Base-by-base conservation (phyloP, 441 rosid genomes). In the Gossypium schwendimanii region DNA sequence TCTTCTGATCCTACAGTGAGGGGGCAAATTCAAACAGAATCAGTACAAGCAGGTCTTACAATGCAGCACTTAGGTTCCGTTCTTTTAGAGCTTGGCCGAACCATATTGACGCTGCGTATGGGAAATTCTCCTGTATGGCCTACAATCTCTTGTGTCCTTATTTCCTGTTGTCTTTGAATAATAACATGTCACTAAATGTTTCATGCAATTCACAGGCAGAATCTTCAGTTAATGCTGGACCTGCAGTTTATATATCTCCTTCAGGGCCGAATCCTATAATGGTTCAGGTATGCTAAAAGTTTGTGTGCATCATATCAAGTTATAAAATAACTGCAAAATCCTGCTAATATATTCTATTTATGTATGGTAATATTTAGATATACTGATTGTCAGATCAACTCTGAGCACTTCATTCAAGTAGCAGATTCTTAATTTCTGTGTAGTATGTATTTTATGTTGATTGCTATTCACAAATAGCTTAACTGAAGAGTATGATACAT, bases 21-120 rank as follows among this genome's bases (percentile, higher is more conserved):
- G 87, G 81, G 81, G 45, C 96, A 88, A 79, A 81, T 96, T 74
- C 97, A 91, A 85, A 50, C 91, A 44, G 98, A 96, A 83, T 81
- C 96, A 28, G 78, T 79, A 61, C 93, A 82, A 75, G 80, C 80
- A 50, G 98, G 99, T 62, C 82, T 88, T 75, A 87, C 92, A 50
- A 86, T 90, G 96, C 98, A 90, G 75, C 92, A 93, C 83, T 73
- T 91, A 70, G 99, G 97, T 70, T 88, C 99, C 69, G 90, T 93
- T 49, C 81, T 95, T 72, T 85, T 93, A 75, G 99, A 95, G 93
- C 94, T 95, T 81, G 99, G 98, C 57, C 93, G 99, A 62, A 87
- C 94, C 14, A 84, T 93, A 62, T 80, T 93, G 83, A 87, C 92
- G 1, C 72, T 94, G 87, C 91, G 90, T 33, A 86, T 91, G 97